Conservation (phyloP, 495 filamentous ascomycete species). For the Aspergillus asperescens region DNA sequence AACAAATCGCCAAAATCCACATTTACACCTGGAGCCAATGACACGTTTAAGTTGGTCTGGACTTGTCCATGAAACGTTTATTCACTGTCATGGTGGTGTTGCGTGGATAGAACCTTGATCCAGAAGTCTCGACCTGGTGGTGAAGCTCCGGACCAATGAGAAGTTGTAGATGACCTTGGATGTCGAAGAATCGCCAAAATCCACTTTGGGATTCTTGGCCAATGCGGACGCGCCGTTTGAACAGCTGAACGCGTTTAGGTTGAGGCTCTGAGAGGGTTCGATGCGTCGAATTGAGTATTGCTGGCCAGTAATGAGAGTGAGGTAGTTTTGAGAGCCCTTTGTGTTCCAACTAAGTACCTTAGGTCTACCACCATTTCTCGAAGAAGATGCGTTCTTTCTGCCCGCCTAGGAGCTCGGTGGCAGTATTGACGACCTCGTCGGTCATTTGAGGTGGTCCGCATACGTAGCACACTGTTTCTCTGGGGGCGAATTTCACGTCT, state of each 20-base stretch:
- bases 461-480: constrained; percentile 61
- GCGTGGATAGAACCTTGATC: background rate
- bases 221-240: background rate
- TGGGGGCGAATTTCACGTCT: constrained; percentile 32
- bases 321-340: background rate
- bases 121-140: background rate
- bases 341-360: background rate
- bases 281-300: background rate
- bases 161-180: background rate
- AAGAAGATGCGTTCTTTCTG: constrained; percentile 60
- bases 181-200: background rate
- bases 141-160: background rate
- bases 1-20: background rate
- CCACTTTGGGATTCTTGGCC: background rate
- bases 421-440: constrained; percentile 62
- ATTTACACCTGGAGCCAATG: background rate
- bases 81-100: background rate
- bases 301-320: background rate
- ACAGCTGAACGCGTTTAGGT: background rate
- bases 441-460: constrained; percentile 80
- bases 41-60: background rate
- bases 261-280: background rate
- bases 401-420: constrained; percentile 43
- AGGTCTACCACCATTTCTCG: constrained; percentile 82
- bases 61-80: background rate